Evolutionary conservation across 257 asterid genomes (phyloP).

Genomic region (Fraxinus pennsylvanica): DNA sequence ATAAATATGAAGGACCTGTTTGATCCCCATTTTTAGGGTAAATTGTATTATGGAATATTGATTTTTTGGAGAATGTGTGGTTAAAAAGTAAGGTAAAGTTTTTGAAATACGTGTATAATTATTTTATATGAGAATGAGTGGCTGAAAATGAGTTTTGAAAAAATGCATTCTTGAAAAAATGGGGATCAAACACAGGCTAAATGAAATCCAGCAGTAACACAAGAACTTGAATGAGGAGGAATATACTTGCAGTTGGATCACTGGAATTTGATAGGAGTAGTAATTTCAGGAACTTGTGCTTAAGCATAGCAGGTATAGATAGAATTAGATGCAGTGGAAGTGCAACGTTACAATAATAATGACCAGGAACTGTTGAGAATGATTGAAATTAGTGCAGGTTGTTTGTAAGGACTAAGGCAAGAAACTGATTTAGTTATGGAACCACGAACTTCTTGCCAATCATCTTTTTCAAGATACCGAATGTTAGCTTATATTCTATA

Average conservation of each 20-base stretch:
- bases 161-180: no score
- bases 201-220: background rate
- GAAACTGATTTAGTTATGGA: background rate
- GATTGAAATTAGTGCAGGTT: background rate
- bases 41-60: no score
- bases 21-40: no score
- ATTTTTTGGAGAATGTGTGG: no score
- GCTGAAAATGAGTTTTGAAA: no score
- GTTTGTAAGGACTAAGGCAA: background rate
- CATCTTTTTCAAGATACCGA: background rate
- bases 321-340: background rate
- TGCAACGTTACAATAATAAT: background rate
- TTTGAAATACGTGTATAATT: no score
- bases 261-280: background rate
- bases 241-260: background rate
- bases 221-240: background rate
- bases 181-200: no score
- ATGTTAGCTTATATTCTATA: background rate
- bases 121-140: no score
- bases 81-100: no score
- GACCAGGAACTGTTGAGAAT: background rate
- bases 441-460: background rate
- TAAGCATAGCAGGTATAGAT: background rate
- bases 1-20: background rate
- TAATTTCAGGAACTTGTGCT: background rate